These are phyloP conservation scores for Kuraishia floccosa DNA, from an alignment of 805 yeast species.

Conservation along the genomic window DNA sequence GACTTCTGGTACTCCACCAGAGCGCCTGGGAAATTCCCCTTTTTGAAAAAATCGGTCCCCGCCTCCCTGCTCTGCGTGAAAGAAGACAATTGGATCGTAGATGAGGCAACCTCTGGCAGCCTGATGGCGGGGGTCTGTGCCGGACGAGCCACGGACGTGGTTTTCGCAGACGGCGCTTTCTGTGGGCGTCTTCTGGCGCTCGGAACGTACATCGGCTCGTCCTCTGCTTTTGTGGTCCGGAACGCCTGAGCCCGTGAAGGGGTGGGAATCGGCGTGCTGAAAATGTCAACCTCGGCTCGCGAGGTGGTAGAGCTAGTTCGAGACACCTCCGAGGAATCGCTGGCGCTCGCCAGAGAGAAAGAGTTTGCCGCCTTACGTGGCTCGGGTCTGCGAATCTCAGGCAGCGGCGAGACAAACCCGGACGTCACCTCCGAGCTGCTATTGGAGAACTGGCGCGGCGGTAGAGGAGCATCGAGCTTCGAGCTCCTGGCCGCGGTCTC, in stretches of 20 bases:
- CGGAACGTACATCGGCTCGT: constrained; percentile 12
- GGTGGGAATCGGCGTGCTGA: constrained; percentile 10
- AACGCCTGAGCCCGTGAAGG: constrained; percentile 5
- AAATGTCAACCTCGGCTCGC: constrained; percentile 18
- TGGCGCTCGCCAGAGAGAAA: neutral
- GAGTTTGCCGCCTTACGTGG: neutral
- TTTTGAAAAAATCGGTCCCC: constrained; percentile 55
- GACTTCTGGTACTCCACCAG: constrained; percentile 43
- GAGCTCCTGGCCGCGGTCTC: constrained; percentile 1
- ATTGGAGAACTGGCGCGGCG: constrained; percentile 8
- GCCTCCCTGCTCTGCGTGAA: constrained; percentile 36
- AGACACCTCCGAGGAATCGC: too few species aligned
- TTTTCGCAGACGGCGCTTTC: constrained; percentile 1
- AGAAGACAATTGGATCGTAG: constrained; percentile 14
- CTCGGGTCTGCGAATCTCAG: neutral
- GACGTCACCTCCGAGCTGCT: constrained; percentile 3
- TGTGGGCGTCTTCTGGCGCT: constrained; percentile 13
- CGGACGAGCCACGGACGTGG: neutral
- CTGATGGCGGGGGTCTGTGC: constrained; percentile 2
- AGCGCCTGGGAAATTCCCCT: constrained; percentile 77
- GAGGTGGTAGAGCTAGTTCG: too few species aligned
- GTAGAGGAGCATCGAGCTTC: constrained; percentile 7
- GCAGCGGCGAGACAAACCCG: neutral
- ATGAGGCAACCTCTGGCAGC: constrained; percentile 9
- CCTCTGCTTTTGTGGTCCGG: constrained; percentile 6